Base-by-base conservation (phyloP, 2,329 filamentous ascomycete species). In the Colletotrichum musae region DNA sequence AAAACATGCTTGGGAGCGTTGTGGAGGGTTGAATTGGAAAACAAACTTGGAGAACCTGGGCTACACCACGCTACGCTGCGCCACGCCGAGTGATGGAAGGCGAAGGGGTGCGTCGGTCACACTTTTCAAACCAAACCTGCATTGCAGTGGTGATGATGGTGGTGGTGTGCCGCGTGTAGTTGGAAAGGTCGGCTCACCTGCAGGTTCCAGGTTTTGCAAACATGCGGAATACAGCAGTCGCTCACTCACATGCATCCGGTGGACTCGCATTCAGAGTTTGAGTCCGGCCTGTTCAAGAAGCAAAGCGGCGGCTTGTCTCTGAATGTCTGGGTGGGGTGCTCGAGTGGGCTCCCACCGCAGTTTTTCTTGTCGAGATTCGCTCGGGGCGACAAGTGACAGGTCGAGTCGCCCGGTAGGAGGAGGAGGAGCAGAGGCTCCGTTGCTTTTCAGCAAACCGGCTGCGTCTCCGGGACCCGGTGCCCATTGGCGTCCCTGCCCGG, bases 401-500 rank as follows among this genome's bases (percentile, higher is more conserved):
- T 64, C 60, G 28, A 32, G 28, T 63, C 53, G 50, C 12, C 32
- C 18, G 18, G 4, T 16, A n/a, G 28, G 26, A 18, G 43, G n/a
- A 48, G 50, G 48, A 45, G 36, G 53, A 18, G 59, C 21, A 45
- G 24, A 39, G 48, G 63, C 47, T 41, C n/a, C 16, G 13, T 50
- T 50, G 15, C 50, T 39, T 57, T 41, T 28, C 39, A 53, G 67
- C 63, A 67, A 70, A 67, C 67, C 67, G 67, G 67, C 67, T 70
- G 62, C 43, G 43, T 67, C 67, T 70, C 67, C 67, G 67, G 62
- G 50, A 47, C 39, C 67, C 63, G 67, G 67, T 59, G 56, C 45
- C 57, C 57, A 52, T 59, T 63, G 51, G 43, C 47, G 43, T 57
- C 51, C 39, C 62, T 65, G 24, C 9, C 56, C 67, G 67, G 62